phyloP scores from a whole-genome alignment of 2,329 filamentous ascomycete species.

The Eutypa lata region DNA sequence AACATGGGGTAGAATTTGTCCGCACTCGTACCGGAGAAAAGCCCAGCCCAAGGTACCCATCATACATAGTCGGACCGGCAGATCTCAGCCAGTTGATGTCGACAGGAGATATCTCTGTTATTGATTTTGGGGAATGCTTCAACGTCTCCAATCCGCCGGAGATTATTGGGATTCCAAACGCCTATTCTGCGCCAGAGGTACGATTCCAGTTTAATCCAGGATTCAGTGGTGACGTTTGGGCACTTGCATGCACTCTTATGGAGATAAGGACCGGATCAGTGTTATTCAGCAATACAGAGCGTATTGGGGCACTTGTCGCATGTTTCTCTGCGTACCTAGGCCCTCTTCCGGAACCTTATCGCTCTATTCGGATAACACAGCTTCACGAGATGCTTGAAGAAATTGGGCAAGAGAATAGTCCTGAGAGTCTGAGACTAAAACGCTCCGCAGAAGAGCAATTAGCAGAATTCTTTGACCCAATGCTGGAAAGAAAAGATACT shows the following conservation, averaged over 20 bases:
- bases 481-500: not conserved
- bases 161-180: not conserved
- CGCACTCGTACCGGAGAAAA: not conserved
- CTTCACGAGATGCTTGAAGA: not conserved
- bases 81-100: not conserved
- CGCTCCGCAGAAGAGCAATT: not conserved
- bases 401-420: not conserved
- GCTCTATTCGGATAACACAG: not conserved
- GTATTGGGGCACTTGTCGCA: not conserved
- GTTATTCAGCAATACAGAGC: not conserved
- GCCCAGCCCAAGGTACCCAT: slow-evolving; percentile 4
- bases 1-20: not conserved
- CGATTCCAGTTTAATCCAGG: not conserved
- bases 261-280: not conserved
- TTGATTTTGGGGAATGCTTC: not conserved
- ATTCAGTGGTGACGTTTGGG: not conserved
- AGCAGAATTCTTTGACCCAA: not conserved
- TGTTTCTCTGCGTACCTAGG: not conserved
- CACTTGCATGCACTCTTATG: not conserved
- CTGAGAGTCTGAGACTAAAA: not conserved
- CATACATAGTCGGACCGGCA: slow-evolving; percentile 4
- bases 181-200: not conserved
- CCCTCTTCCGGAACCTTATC: not conserved
- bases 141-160: not conserved
- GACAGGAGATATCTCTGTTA: not conserved